These are phyloP conservation scores for Byssochlamys sp. DNA, from an alignment of 2,329 filamentous ascomycete species.

Conservation along the genomic window DNA sequence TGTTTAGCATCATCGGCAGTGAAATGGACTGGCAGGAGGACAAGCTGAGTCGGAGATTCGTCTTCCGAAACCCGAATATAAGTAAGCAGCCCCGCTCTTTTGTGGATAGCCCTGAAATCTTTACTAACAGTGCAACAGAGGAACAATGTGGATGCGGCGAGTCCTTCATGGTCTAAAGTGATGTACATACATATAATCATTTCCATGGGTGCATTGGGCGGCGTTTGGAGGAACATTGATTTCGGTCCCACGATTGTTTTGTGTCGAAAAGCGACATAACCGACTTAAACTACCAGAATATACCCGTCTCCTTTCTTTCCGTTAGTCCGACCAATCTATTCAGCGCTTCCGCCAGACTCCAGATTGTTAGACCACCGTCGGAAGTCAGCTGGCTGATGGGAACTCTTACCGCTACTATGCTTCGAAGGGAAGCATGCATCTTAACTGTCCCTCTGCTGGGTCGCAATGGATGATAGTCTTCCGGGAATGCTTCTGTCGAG, in stretches of 20 bases:
- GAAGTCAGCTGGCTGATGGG: background rate
- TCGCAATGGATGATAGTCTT: background rate
- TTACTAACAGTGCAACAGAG: slow-evolving; percentile 48
- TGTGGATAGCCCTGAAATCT: background rate
- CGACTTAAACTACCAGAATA: background rate
- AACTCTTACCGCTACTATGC: background rate
- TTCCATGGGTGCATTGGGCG: slow-evolving; percentile 26
- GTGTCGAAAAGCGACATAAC: background rate
- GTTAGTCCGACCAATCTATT: background rate
- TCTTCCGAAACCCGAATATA: slow-evolving; percentile 95
- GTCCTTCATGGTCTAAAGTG: slow-evolving; percentile 68
- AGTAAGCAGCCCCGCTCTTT: slow-evolving; percentile 53
- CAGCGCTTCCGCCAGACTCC: background rate
- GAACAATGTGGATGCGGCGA: slow-evolving; percentile 94
- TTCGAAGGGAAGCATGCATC: background rate
- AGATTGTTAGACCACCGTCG: background rate
- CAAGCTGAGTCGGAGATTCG: slow-evolving; percentile 81
- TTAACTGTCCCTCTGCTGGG: background rate
- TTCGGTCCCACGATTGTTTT: background rate
- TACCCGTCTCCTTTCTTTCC: background rate
- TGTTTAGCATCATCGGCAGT: slow-evolving; percentile 95
- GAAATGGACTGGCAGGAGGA: slow-evolving; percentile 99
- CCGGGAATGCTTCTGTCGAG: background rate
- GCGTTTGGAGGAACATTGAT: slow-evolving; percentile 16
- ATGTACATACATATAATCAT: slow-evolving; percentile 6